Conservation (phyloP, 2,329 filamentous ascomycete genomes). For the Calonectria hawksworthii region DNA sequence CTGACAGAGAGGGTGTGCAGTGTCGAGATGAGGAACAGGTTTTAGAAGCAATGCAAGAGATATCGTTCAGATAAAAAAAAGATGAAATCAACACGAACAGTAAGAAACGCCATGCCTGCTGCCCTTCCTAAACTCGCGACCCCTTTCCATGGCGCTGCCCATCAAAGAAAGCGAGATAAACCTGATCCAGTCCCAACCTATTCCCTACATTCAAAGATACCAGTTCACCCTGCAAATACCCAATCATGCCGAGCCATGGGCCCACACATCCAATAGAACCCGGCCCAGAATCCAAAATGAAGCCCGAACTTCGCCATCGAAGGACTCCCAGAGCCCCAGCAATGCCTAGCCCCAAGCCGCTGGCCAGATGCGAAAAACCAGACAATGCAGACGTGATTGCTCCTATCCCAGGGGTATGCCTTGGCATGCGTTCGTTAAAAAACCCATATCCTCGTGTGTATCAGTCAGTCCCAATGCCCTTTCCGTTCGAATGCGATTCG, state of each 20-base stretch:
- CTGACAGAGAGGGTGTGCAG: not conserved
- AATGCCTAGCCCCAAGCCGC: conserved; percentile 35
- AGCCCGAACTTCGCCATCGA: conserved; percentile 21
- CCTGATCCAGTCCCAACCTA: not conserved
- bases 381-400: conserved; percentile 33
- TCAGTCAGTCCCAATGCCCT: conserved; percentile 37
- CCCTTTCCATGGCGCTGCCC: conserved; percentile 4
- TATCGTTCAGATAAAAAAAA: not conserved
- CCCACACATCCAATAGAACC: conserved; percentile 7
- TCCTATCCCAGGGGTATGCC: conserved; percentile 32
- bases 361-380: conserved; percentile 30
- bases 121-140: conserved; percentile 5
- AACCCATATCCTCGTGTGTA: conserved; percentile 40
- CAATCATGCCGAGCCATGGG: conserved; percentile 8
- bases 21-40: not conserved
- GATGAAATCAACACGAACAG: not conserved
- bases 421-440: conserved; percentile 41
- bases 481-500: conserved; percentile 41
- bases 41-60: not conserved
- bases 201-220: conserved; percentile 10
- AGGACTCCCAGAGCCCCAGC: conserved; percentile 29
- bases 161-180: conserved; percentile 13
- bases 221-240: conserved; percentile 19
- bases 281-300: conserved; percentile 16
- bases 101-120: conserved; percentile 29